Percentiles rank a stretch among this genome's conserved stretches.
Conservation (phyloP, 768 basidiomycete genomes). For the Pulveroboletus sp. region DNA sequence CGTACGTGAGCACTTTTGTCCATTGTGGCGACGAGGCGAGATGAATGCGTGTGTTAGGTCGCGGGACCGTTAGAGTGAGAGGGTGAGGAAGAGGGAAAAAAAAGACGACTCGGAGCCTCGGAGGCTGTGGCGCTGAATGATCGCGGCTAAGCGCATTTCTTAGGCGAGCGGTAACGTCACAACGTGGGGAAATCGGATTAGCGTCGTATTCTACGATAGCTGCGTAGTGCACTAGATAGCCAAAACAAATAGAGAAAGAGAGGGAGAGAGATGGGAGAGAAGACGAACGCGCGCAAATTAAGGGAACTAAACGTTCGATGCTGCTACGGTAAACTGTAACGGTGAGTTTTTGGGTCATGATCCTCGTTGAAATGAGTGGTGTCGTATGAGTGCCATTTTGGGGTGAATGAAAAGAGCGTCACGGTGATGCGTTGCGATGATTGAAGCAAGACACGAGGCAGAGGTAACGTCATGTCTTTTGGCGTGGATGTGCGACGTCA, state of each 20-base stretch:
- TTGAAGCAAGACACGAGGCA: constrained; percentile 8
- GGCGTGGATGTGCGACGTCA: constrained; percentile 6
- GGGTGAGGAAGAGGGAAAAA: no score
- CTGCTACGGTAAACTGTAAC: constrained; percentile 8
- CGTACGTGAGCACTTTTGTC: no score
- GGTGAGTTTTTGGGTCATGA: constrained; percentile 20
- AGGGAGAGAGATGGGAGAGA: neutral
- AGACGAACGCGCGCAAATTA: constrained; percentile 20
- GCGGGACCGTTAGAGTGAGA: no score
- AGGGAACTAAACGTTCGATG: constrained; percentile 12
- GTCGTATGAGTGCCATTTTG: constrained; percentile 29
- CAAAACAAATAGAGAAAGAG: neutral
- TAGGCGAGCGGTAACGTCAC: no score
- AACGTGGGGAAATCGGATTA: neutral
- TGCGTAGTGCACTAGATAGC: neutral
- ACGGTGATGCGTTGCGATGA: constrained; percentile 13
- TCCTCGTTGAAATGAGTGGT: constrained; percentile 25
- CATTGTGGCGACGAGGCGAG: no score
- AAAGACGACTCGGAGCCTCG: no score
- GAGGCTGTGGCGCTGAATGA: no score
- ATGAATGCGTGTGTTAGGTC: no score
- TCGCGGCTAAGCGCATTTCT: no score
- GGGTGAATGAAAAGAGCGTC: constrained; percentile 17
- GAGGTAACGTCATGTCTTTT: constrained; percentile 19
- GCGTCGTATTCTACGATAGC: constrained; percentile 20